Evolutionary conservation across 1,284 basidiomycete genomes (phyloP).

Genomic region (Cutaneotrichosporon arboriforme): DNA sequence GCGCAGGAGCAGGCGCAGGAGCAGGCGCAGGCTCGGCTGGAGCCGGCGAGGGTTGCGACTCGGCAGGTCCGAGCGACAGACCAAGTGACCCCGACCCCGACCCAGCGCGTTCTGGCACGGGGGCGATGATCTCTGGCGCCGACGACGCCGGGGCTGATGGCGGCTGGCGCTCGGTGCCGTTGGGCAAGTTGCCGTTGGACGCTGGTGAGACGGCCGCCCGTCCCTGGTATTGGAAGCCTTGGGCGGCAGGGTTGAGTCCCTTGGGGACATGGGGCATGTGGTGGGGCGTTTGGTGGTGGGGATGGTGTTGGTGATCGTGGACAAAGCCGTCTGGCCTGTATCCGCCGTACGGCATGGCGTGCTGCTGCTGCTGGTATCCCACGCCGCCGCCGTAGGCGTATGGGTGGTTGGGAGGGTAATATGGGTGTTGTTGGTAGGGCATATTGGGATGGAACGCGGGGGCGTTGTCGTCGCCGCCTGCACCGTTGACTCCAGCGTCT

Average conservation of each 20-base stretch:
- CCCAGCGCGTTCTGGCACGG: constrained; percentile 3
- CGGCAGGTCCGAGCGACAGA: constrained; percentile 15
- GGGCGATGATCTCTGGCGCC: constrained; percentile 7
- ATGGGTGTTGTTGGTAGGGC: constrained; percentile 13
- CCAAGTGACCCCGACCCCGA: constrained; percentile 14
- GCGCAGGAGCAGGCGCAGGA: background rate
- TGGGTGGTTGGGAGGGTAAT: constrained; percentile 38
- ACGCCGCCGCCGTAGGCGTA: constrained; percentile 41
- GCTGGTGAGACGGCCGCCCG: constrained; percentile 3
- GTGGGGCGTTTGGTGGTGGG: constrained; percentile 2
- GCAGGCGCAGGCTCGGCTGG: background rate
- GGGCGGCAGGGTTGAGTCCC: constrained; percentile 39
- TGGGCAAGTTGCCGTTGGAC: constrained; percentile 2
- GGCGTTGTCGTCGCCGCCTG: constrained; percentile 1
- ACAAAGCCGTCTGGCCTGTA: constrained; percentile 14
- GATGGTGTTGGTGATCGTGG: constrained; percentile 5
- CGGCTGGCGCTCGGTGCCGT: constrained; percentile 2
- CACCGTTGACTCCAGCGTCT: constrained; percentile 5
- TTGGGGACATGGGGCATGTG: constrained; percentile 15
- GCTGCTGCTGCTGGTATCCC: constrained; percentile 25
- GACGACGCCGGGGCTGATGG: constrained; percentile 1
- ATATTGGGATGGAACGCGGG: constrained; percentile 8
- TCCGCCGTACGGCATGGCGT: constrained; percentile 10
- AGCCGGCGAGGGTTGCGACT: background rate
- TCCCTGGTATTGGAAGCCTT: constrained; percentile 33